Evolutionary conservation across 1,139 yeast genomes (phyloP), one percentile per base, ranked within the genome.

Genomic region (Casaregolazyma lundiana): DNA sequence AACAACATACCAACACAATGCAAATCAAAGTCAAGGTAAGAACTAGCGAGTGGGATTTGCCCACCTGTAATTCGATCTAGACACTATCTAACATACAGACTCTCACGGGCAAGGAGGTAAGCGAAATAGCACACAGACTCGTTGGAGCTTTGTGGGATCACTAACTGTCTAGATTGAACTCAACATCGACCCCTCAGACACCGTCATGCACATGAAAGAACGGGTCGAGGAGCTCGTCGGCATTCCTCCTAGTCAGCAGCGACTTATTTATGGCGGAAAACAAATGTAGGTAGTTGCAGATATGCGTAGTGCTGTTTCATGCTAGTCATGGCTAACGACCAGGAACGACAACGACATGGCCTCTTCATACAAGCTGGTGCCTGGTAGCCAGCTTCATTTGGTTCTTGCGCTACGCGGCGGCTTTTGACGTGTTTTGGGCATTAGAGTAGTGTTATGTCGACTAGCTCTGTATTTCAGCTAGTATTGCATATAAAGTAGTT

Each of bases 221-320:
- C 78, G 86, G 66, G 81, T 92, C 72, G 97, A 92, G 66, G 97
- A 92, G 62, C 87, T 89, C 62, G 98, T 92, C 65, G 98, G 98
- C 3, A 92, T 92, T 50, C 97, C 97, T 3, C 97, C 98, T 17
- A 81, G 88, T 26, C 98, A 92, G 67, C 98, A 92, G 66, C 77
- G 96, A 57, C 77, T 92, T 55, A 84, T 92, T 61, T 89, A 80
- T 68, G 83, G 86, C 51, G 98, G 98, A 17, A 86, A 89, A 59
- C 97, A 90, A 69, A 78, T 92, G 81, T 77, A 66, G 62, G 81
- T 72, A 39, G 13, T 11, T 3, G 18, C n/a, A 24, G n/a, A 9
- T 4, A 6, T 17, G 2, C 22, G n/a, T 2, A 17, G 30, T 35
- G 32, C 21, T 18, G 11, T 30, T 13, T 26, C 9, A 15, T 15